phyloP scores from a whole-genome alignment of 768 basidiomycete genomes.

The Scleroderma citrinum region DNA sequence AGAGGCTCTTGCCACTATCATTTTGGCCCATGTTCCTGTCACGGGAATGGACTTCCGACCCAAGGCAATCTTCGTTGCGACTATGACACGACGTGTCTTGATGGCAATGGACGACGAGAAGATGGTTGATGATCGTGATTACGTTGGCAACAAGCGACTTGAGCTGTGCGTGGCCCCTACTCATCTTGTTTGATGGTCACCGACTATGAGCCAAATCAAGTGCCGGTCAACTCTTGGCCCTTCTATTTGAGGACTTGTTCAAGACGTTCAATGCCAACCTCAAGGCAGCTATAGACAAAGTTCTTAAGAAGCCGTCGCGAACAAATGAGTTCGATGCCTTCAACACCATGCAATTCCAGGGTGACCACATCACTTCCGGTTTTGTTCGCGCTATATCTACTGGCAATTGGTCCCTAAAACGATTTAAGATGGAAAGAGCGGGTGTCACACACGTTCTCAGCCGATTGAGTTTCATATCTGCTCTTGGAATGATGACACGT shows the following conservation, averaged over 20 bases:
- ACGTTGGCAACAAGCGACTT: slow-evolving; percentile 97
- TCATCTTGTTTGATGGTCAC: slow-evolving; percentile 9
- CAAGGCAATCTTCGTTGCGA: slow-evolving; percentile 95
- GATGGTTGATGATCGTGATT: slow-evolving; percentile 97
- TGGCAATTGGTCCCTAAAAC: slow-evolving; percentile 97
- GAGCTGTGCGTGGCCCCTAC: slow-evolving; percentile 67
- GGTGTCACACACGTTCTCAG: slow-evolving; percentile 98
- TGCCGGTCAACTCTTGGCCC: slow-evolving; percentile 90
- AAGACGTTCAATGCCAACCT: slow-evolving; percentile 97
- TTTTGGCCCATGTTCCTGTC: slow-evolving; percentile 94
- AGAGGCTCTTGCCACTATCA: slow-evolving; percentile 95
- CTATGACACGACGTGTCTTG: slow-evolving; percentile 93
- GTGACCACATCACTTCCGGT: slow-evolving; percentile 93
- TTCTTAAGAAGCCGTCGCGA: slow-evolving; percentile 91
- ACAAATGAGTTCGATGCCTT: slow-evolving; percentile 93
- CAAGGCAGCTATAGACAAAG: slow-evolving; percentile 93
- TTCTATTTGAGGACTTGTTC: slow-evolving; percentile 97
- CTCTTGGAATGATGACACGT: slow-evolving; percentile 99
- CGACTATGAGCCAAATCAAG: slow-evolving; percentile 35
- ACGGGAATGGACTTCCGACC: slow-evolving; percentile 81
- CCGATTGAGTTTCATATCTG: slow-evolving; percentile 92
- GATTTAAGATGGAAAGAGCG: slow-evolving; percentile 99
- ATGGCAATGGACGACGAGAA: slow-evolving; percentile 96
- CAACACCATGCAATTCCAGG: slow-evolving; percentile 91
- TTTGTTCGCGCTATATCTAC: slow-evolving; percentile 98